Conservation (phyloP, 2,329 filamentous ascomycete species). For the Esteya vermicola region DNA sequence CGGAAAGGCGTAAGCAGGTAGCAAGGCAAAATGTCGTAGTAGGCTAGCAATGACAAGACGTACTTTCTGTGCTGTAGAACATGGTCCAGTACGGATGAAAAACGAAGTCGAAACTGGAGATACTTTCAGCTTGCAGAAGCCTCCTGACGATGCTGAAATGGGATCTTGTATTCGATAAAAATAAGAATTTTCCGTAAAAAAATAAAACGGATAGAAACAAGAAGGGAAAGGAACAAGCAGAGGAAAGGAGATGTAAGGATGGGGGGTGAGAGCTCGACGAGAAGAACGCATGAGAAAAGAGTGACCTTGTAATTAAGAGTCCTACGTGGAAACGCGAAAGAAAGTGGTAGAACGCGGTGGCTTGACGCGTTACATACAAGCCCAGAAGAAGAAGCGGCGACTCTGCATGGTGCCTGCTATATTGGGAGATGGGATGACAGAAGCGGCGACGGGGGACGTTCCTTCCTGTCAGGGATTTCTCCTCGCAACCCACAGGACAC, state of each 20-base stretch:
- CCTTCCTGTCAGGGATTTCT: too few species aligned
- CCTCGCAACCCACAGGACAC: too few species aligned
- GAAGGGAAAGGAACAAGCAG: neutral
- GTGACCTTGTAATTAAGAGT: too few species aligned
- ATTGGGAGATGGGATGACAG: neutral
- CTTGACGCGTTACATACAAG: neutral
- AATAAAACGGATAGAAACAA: neutral
- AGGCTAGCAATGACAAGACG: conserved; percentile 14
- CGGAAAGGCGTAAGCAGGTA: conserved; percentile 11
- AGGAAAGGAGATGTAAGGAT: neutral
- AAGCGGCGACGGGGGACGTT: too few species aligned
- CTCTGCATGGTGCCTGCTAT: neutral
- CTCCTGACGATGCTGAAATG: too few species aligned
- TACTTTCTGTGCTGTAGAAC: conserved; percentile 80
- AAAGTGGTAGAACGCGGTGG: neutral
- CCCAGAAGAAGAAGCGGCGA: neutral
- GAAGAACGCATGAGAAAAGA: neutral
- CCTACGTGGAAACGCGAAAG: too few species aligned
- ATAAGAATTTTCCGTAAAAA: neutral
- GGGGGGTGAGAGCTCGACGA: neutral
- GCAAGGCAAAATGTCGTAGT: neutral
- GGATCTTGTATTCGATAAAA: neutral
- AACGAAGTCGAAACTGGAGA: neutral
- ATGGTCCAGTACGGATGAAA: too few species aligned
- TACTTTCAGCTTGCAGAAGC: neutral